These are phyloP conservation scores for Prasinococcaceae sp. DNA, from an alignment of 139 green algal species.

Conservation along the genomic window DNA sequence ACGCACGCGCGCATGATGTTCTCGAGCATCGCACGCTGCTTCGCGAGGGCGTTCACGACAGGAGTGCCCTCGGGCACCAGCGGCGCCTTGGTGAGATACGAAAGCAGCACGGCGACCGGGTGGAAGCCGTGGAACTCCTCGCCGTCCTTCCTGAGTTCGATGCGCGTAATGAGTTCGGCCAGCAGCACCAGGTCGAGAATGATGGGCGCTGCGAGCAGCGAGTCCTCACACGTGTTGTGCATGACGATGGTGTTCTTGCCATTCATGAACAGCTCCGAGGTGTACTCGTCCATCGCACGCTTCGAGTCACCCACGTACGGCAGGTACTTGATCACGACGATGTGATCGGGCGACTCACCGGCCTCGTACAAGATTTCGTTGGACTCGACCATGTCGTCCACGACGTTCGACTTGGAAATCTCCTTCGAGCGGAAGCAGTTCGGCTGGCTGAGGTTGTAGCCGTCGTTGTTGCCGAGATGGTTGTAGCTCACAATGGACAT, in stretches of 20 bases:
- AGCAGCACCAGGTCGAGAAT: conserved; percentile 96
- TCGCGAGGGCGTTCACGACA: conserved; percentile 89
- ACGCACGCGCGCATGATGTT: conserved; percentile 93
- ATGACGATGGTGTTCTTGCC: conserved; percentile 95
- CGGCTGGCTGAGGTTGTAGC: conserved; percentile 88
- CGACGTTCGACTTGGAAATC: conserved; percentile 95
- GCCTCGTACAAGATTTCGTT: conserved; percentile 86
- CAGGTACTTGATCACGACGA: conserved; percentile 99
- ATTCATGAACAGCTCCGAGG: conserved; percentile 85
- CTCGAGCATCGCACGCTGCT: conserved; percentile 95
- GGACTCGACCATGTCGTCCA: conserved; percentile 94
- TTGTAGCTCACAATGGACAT: conserved; percentile 97
- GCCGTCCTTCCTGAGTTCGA: conserved; percentile 66
- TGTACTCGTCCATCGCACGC: conserved; percentile 99
- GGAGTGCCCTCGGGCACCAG: conserved; percentile 50
- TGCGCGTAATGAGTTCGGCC: conserved; percentile 81
- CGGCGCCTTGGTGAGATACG: conserved; percentile 84
- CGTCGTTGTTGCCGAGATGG: conserved; percentile 99
- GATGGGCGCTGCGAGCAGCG: conserved; percentile 88
- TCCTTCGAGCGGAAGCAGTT: conserved; percentile 77
- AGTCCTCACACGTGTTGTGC: conserved; percentile 99
- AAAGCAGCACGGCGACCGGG: conserved; percentile 79
- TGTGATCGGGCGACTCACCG: conserved; percentile 94
- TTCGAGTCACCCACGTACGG: conserved; percentile 95
- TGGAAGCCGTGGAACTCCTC: conserved; percentile 70